These are phyloP conservation scores for Fusarium temperatum DNA, from an alignment of 2,329 filamentous ascomycete genomes.

Conservation along the genomic window DNA sequence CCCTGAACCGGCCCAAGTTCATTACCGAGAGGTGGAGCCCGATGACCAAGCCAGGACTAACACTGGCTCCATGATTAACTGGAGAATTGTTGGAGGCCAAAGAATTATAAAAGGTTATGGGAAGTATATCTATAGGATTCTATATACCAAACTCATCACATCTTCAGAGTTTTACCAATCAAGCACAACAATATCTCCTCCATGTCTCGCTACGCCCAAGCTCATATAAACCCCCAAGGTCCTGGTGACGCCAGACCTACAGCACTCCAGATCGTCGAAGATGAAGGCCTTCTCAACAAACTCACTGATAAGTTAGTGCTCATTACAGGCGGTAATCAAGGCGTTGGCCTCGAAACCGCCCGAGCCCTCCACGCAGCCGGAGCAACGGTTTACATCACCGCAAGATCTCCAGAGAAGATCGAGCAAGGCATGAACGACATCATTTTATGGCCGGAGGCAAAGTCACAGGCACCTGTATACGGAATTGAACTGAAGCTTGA, in stretches of 20 bases:
- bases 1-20: not conserved
- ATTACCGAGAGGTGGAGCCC: not conserved
- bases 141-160: rapidly evolving
- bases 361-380: slow-evolving; percentile 3
- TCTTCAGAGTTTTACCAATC: rapidly evolving
- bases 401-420: not conserved
- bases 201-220: slow-evolving; percentile 10
- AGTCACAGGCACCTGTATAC: not conserved
- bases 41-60: not conserved
- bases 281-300: not conserved
- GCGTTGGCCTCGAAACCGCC: slow-evolving; percentile 5
- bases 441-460: not conserved
- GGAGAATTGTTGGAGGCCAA: not conserved
- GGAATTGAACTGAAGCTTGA: not conserved
- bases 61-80: not conserved
- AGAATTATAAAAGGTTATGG: not conserved
- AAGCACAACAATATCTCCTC: rapidly evolving
- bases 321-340: slow-evolving; percentile 23
- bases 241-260: slow-evolving; percentile 28
- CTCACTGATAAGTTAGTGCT: not conserved
- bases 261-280: slow-evolving; percentile 12
- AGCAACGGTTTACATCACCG: not conserved
- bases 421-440: slow-evolving; percentile 5
- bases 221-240: not conserved
- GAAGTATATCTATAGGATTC: rapidly evolving